Evolutionary conservation across 495 filamentous ascomycete species (phyloP).

Genomic region (Hypoxylon subgilvum): DNA sequence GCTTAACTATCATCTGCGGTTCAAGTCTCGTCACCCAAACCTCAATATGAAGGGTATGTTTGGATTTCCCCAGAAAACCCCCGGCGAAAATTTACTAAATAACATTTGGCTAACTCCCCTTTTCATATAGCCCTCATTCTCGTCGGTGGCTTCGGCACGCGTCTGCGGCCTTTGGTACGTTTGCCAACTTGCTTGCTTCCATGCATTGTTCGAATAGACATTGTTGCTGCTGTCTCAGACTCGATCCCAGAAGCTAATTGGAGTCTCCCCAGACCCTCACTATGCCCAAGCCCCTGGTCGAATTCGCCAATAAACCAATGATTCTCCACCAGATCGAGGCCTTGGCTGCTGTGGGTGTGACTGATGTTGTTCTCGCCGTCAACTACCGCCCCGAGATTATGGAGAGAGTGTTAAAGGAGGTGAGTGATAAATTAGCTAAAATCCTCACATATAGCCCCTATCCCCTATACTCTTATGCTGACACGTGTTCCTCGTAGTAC

Average conservation of each 20-base stretch:
- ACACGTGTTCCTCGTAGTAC: conserved; percentile 63
- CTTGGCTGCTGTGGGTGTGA: conserved; percentile 92
- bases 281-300: conserved; percentile 94
- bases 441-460: background rate
- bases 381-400: conserved; percentile 99
- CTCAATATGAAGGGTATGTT: conserved; percentile 54
- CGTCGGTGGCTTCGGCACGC: conserved; percentile 98
- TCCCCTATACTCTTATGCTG: conserved; percentile 6
- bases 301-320: conserved; percentile 99
- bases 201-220: conserved; percentile 10
- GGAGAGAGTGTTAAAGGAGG: conserved; percentile 66
- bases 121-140: conserved; percentile 88
- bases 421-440: conserved; percentile 38
- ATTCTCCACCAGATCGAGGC: conserved; percentile 98
- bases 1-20: conserved; percentile 1
- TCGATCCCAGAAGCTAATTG: conserved; percentile 33
- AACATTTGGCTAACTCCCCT: conserved; percentile 40
- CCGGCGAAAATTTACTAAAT: background rate
- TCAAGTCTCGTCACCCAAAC: conserved; percentile 2
- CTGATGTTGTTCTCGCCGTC: conserved; percentile 96
- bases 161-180: conserved; percentile 94
- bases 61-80: background rate
- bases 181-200: background rate
- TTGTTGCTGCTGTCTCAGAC: conserved; percentile 15
- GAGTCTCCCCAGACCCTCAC: conserved; percentile 77